Conservation (phyloP, 169 alveolate genomes). For the Toxoplasma gondii region DNA sequence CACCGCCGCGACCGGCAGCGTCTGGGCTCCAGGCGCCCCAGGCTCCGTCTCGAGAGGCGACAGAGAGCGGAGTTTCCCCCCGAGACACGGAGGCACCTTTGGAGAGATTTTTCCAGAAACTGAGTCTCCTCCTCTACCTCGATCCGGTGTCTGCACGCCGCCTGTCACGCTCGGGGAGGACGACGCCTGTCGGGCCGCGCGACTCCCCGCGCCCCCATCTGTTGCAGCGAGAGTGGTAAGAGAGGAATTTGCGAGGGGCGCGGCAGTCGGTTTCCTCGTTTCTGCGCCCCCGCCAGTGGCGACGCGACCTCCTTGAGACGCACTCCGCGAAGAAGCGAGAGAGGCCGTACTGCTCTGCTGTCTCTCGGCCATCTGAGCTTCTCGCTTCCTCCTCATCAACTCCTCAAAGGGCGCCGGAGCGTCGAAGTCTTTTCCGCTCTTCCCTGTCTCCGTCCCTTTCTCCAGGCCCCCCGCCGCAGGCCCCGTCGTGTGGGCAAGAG, state of each 20-base stretch:
- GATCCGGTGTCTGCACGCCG: neutral
- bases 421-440: slow-evolving; percentile 41
- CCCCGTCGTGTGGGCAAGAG: too few species aligned
- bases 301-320: neutral
- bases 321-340: neutral
- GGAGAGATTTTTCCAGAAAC: neutral
- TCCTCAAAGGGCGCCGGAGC: slow-evolving; percentile 61
- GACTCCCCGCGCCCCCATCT: neutral
- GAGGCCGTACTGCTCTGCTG: neutral
- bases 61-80: neutral
- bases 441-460: neutral
- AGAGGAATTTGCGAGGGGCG: too few species aligned
- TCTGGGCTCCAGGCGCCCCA: too few species aligned
- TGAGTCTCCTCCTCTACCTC: neutral
- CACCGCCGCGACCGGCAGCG: too few species aligned
- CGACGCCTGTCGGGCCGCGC: neutral
- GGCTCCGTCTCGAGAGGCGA: neutral
- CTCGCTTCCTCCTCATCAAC: slow-evolving; percentile 53
- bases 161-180: neutral
- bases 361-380: slow-evolving; percentile 41
- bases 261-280: too few species aligned
- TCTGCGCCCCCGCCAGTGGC: neutral
- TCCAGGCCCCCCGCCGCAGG: neutral
- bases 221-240: too few species aligned
- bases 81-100: neutral